Percentiles rank a stretch among this genome's conserved stretches.
Evolutionary conservation across 2,329 filamentous ascomycete species (phyloP).

Genomic region (Cladophialophora immunda): DNA sequence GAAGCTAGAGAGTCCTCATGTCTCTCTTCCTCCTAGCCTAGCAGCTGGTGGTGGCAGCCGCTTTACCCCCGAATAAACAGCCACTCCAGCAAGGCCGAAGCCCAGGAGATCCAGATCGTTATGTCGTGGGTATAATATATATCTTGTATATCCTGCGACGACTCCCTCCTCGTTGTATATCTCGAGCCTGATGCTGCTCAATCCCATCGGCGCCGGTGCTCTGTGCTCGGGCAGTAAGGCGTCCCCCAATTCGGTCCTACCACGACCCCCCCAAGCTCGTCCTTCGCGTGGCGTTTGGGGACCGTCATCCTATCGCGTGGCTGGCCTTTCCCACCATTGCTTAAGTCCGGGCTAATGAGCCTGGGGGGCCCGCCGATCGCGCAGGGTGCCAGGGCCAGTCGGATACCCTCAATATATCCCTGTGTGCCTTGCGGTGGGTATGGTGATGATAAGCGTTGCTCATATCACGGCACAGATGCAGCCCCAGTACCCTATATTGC

Average conservation of each 20-base stretch:
- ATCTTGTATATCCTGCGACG: neutral
- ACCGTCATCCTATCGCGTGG: constrained; percentile 2
- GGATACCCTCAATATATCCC: neutral
- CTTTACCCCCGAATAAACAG: neutral
- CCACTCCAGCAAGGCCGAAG: neutral
- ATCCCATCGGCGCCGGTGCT: neutral
- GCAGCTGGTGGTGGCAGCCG: constrained; percentile 2
- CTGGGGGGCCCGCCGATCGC: constrained; percentile 1
- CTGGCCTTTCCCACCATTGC: neutral
- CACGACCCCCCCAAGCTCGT: neutral
- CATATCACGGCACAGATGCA: neutral
- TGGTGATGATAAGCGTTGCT: neutral
- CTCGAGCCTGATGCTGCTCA: neutral
- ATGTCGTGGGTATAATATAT: neutral
- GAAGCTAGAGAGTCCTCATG: neutral
- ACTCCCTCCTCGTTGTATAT: neutral
- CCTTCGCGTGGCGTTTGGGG: constrained; percentile 5
- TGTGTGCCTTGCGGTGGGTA: neutral
- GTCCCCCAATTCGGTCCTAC: neutral
- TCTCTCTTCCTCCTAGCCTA: neutral
- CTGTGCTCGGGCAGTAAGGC: neutral
- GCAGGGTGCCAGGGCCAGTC: constrained; percentile 1
- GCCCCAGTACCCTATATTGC: neutral
- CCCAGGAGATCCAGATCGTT: neutral
- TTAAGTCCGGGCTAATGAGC: neutral